Evolutionary conservation across 257 asterid genomes (phyloP).

Genomic region (Forsythia viridissima): DNA sequence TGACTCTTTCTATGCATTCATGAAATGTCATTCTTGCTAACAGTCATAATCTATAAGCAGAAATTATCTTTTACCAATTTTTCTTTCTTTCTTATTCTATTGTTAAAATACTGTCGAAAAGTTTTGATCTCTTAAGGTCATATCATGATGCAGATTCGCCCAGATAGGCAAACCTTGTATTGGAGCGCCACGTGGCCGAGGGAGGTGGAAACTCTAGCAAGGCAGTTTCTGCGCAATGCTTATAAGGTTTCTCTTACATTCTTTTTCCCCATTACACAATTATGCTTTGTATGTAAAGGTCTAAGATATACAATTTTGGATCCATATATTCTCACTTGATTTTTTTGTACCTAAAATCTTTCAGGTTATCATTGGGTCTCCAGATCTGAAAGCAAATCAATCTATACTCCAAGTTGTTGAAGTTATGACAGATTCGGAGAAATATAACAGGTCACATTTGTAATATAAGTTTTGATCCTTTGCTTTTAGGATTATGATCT

Average conservation of each 20-base stretch:
- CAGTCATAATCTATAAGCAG: background rate
- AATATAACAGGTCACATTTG: constrained; percentile 71
- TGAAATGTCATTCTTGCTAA: background rate
- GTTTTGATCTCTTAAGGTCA: constrained; percentile 18
- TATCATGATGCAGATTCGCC: constrained; percentile 63
- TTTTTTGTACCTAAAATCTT: constrained; percentile 1
- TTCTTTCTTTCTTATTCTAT: background rate
- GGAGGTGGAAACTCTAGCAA: constrained; percentile 84
- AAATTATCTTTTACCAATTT: background rate
- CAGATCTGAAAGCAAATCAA: constrained; percentile 79
- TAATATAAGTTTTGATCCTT: background rate
- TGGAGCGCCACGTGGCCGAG: constrained; percentile 99
- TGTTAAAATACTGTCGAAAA: background rate
- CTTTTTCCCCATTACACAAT: constrained; percentile 9
- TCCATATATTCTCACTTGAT: background rate
- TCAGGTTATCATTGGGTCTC: constrained; percentile 84
- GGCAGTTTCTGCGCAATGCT: constrained; percentile 79
- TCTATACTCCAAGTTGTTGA: constrained; percentile 81
- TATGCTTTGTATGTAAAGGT: constrained; percentile 7
- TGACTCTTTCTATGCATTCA: background rate
- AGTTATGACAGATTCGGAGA: constrained; percentile 76
- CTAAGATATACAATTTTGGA: background rate
- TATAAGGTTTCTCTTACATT: constrained; percentile 57
- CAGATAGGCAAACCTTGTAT: constrained; percentile 93
- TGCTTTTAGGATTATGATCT: constrained; percentile 19